Evolutionary conservation across 1,284 basidiomycete genomes (phyloP).

Genomic region (Gymnopus androsaceus): DNA sequence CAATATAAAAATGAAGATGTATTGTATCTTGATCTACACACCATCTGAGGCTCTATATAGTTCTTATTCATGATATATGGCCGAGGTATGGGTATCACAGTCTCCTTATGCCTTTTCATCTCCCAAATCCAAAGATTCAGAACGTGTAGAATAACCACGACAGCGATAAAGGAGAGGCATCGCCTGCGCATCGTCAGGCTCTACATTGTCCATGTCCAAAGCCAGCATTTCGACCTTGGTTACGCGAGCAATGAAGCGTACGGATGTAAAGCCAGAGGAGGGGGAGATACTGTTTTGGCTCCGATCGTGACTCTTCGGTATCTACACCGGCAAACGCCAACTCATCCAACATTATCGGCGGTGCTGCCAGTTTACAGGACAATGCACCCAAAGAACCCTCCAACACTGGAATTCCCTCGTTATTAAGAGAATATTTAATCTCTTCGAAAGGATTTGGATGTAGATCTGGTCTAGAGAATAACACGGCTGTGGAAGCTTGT

Average conservation of each 20-base stretch:
- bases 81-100: too few relatives aligned
- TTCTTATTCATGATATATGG: too few relatives aligned
- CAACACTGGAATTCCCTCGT: constrained; percentile 61
- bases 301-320: not conserved
- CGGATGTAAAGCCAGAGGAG: constrained; percentile 32
- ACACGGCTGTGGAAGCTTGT: constrained; percentile 55
- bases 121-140: too few relatives aligned
- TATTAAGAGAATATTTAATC: constrained; percentile 38
- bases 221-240: constrained; percentile 37
- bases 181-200: constrained; percentile 23
- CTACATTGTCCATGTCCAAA: constrained; percentile 22
- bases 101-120: too few relatives aligned
- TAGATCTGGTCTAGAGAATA: constrained; percentile 66
- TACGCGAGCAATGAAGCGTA: constrained; percentile 48
- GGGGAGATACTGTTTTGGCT: not conserved
- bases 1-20: too few relatives aligned
- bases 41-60: too few relatives aligned
- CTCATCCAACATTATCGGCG: constrained; percentile 42
- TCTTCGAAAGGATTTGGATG: constrained; percentile 54
- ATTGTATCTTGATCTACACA: too few relatives aligned
- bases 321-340: constrained; percentile 22
- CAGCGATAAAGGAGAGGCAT: constrained; percentile 45
- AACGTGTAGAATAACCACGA: constrained; percentile 37
- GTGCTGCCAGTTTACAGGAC: constrained; percentile 49
- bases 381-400: constrained; percentile 60